These are phyloP conservation scores for Prinsepia uniflora DNA, from an alignment of 306 rosid genomes.

Conservation along the genomic window DNA sequence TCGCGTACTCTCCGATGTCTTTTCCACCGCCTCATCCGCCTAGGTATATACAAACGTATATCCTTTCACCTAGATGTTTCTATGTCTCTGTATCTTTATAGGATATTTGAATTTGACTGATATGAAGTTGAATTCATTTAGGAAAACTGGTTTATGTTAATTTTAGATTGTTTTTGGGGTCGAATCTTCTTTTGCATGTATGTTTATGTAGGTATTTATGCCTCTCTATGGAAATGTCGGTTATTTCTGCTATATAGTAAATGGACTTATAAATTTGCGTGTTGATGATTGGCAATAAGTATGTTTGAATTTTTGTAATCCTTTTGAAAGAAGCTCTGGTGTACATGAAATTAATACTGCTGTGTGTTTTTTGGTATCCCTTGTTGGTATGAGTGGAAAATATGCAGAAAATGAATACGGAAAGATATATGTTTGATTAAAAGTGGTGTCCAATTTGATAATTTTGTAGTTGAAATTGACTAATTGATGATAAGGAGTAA, in stretches of 20 bases:
- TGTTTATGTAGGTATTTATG: not conserved
- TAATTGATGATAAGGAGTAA: not conserved
- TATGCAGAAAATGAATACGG: not conserved
- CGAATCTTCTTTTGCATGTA: not conserved
- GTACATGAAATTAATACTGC: not conserved
- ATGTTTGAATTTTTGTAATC: not conserved
- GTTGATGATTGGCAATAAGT: not conserved
- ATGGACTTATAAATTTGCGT: not conserved
- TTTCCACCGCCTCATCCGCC: not conserved
- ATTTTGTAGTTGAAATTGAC: not conserved
- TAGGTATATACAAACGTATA: slow-evolving; percentile 13
- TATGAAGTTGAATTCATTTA: not conserved
- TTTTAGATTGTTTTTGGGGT: not conserved
- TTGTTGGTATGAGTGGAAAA: not conserved
- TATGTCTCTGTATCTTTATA: not conserved
- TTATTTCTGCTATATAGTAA: not conserved
- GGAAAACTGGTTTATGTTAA: not conserved
- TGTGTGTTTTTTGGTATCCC: not conserved
- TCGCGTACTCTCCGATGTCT: slow-evolving; percentile 21
- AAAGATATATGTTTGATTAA: not conserved
- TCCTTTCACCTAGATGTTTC: not conserved
- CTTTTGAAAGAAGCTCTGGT: not conserved
- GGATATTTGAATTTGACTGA: not conserved
- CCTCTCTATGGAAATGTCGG: not conserved
- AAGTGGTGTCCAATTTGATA: too few species aligned